Conservation (phyloP, 2,329 filamentous ascomycete species). For the Huntiella savannae region DNA sequence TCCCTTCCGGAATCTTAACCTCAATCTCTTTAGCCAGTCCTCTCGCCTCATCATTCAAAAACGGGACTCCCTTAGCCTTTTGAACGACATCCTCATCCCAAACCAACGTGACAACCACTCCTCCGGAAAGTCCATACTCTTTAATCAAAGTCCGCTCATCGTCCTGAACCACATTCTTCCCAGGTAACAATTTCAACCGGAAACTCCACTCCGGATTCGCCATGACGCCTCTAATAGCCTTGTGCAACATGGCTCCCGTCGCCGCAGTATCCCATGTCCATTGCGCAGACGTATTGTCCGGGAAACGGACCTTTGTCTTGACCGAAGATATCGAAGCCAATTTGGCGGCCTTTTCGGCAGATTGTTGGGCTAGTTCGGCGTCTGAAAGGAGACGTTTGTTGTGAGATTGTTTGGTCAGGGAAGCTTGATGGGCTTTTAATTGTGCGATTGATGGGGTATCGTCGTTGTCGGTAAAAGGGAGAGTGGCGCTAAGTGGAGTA, state of each 20-base stretch:
- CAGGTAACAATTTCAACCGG: constrained; percentile 44
- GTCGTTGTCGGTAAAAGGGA: constrained; percentile 49
- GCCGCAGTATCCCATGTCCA: constrained; percentile 50
- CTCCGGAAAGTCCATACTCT: constrained; percentile 45
- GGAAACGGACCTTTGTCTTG: constrained; percentile 65
- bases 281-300: constrained; percentile 63
- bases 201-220: constrained; percentile 47
- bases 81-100: constrained; percentile 49
- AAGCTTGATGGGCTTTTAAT: constrained; percentile 54
- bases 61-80: constrained; percentile 33
- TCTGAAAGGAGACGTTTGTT: constrained; percentile 71
- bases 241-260: constrained; percentile 53
- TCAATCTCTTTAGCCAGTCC: constrained; percentile 47
- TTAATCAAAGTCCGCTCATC: constrained; percentile 41
- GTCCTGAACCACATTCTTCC: constrained; percentile 30
- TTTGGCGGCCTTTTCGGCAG: constrained; percentile 43
- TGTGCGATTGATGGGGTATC: constrained; percentile 60
- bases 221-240: constrained; percentile 55
- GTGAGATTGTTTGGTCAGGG: constrained; percentile 39
- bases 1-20: constrained; percentile 31
- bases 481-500: constrained; percentile 54
- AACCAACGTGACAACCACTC: constrained; percentile 52
- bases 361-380: constrained; percentile 55
- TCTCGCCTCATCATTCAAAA: constrained; percentile 39
- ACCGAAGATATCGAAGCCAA: constrained; percentile 49